A percentile compares a stretch with the other conserved stretches of the same genome.
These are phyloP conservation scores for Leccinum longicurvipes DNA, from an alignment of 768 basidiomycete genomes.

Conservation along the genomic window DNA sequence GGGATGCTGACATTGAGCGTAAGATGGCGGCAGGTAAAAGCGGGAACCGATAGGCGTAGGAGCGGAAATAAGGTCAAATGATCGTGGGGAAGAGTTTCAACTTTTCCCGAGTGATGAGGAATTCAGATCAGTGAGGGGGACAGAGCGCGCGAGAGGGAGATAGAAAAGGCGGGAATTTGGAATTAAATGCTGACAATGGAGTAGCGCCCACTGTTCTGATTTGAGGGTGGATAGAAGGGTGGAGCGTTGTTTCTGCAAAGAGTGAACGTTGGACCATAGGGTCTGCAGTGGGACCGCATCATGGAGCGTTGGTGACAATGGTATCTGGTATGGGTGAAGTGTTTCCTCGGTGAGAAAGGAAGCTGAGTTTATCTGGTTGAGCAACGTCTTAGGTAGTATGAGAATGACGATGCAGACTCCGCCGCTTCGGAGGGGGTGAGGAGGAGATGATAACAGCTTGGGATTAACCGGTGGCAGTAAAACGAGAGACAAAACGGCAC, in stretches of 20 bases:
- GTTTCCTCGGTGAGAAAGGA: background rate
- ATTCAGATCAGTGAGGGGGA: background rate
- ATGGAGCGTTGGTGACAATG: background rate
- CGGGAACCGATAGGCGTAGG: conserved; percentile 10
- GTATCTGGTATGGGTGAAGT: too few species aligned
- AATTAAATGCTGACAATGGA: background rate
- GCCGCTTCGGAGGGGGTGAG: background rate
- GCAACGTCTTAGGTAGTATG: background rate
- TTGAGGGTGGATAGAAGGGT: background rate
- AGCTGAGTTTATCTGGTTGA: background rate
- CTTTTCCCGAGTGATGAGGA: background rate
- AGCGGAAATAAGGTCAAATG: background rate
- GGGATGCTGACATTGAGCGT: background rate
- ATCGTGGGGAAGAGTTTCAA: conserved; percentile 8
- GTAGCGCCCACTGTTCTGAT: background rate
- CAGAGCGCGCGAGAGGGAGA: conserved; percentile 4
- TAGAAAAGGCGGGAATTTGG: background rate
- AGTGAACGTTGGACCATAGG: background rate
- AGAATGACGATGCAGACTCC: background rate
- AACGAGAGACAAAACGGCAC: background rate
- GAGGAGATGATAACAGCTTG: background rate
- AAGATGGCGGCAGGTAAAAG: background rate
- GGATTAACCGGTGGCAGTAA: background rate
- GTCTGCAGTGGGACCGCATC: background rate
- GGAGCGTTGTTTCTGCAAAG: background rate